Evolutionary conservation across 2,329 filamentous ascomycete genomes (phyloP), one percentile per base, ranked within the genome.

Genomic region (Bipolaris gigantea): DNA sequence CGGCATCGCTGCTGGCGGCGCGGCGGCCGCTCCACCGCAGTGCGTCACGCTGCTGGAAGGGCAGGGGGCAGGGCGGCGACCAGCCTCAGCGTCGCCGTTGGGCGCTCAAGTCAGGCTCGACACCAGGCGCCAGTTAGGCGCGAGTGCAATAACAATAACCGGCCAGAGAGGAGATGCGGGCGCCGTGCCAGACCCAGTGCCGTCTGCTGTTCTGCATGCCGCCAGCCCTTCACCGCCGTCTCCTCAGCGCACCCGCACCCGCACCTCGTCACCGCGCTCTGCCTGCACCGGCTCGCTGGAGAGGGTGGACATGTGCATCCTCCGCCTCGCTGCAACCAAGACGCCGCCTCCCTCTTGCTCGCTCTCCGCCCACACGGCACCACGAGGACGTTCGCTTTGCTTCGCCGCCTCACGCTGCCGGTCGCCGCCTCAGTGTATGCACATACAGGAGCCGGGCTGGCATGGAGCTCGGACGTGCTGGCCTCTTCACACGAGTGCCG

Each of bases 1-100:
- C 42, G 56, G 55, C 56, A 52, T 62, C 51, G 58, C 52, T 61
- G 59, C 52, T 62, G 59, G 66, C 63, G 66, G 65, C 66, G 65
- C 66, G 65, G 33, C 43, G 43, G 64, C 42, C 64, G 64, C 64
- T 67, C 60, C 63, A 59, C 60, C 54, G 38, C 44, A 59, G 56
- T 67, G 66, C 66, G 46, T 56, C 53, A 56, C 48, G 53, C 23
- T 48, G 49, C 48, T 40, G 40, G n/a, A 19, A 32, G 33, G 39
- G 49, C 53, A 51, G 52, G 48, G 52, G 48, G 52, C n/a, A n/a
- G n/a, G n/a, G n/a, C n/a, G 45, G 42, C 42, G 19, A 18, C 27
- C 19, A 41, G 48, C 52, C 48, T 46, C 42, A 65, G 27, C 42
- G 41, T 44, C 39, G 52, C 47, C 36, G 47, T 39, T 41, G 35